Percentiles rank a stretch among this genome's conserved stretches.
Conservation (phyloP, 345 rosid genomes). For the Syzygium aqueum region DNA sequence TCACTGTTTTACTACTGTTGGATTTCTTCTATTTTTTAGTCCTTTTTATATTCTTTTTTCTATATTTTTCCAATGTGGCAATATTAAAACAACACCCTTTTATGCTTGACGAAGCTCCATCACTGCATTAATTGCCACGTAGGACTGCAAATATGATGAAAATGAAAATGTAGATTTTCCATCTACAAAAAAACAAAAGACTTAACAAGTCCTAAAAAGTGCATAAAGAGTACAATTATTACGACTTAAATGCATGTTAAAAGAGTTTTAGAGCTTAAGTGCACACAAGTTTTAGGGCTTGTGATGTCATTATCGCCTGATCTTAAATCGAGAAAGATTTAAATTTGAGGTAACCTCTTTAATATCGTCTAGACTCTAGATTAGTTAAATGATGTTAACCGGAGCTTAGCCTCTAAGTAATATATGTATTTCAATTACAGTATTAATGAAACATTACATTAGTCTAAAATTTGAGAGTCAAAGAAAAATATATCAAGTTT, state of each 20-base stretch:
- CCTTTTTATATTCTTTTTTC: neutral
- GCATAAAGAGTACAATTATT: neutral
- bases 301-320: neutral
- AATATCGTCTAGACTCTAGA: neutral
- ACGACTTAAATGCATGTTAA: neutral
- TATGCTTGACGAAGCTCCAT: neutral
- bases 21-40: neutral
- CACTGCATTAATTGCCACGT: rapidly evolving
- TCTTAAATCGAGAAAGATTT: neutral
- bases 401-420: neutral
- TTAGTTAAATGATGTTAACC: neutral
- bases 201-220: neutral
- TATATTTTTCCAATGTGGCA: neutral
- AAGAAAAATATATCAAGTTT: neutral
- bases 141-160: neutral
- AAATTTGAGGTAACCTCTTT: neutral
- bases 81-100: neutral
- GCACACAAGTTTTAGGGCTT: neutral
- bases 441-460: neutral
- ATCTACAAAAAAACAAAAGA: no score
- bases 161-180: neutral
- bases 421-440: neutral
- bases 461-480: neutral
- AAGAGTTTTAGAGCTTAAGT: neutral
- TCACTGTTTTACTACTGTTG: neutral